phyloP scores from a whole-genome alignment of 768 basidiomycete genomes.

The Udeniomyces megalosporus region DNA sequence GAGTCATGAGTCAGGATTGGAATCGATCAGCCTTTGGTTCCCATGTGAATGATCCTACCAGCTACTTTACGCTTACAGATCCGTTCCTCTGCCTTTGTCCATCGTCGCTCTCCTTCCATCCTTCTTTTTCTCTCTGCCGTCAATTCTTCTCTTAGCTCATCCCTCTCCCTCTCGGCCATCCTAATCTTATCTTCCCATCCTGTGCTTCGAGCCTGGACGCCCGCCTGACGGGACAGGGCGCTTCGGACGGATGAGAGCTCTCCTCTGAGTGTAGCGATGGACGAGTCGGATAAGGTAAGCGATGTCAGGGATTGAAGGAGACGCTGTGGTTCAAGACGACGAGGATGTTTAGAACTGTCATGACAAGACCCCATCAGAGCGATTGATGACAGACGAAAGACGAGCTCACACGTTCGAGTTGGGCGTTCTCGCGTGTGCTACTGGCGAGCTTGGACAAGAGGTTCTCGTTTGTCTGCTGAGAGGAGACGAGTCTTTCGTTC shows the following conservation, averaged over 20 bases:
- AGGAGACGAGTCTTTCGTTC: background rate
- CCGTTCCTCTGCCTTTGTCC: slow-evolving; percentile 22
- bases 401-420: slow-evolving; percentile 7
- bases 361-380: background rate
- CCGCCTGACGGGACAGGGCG: slow-evolving; percentile 20
- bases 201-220: slow-evolving; percentile 20
- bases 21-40: background rate
- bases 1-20: too few relatives aligned
- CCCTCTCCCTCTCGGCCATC: slow-evolving; percentile 22
- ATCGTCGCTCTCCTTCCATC: slow-evolving; percentile 22
- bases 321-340: slow-evolving; percentile 5
- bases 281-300: slow-evolving; percentile 27
- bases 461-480: slow-evolving; percentile 1
- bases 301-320: slow-evolving; percentile 27
- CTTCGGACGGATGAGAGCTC: slow-evolving; percentile 24
- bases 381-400: background rate
- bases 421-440: slow-evolving; percentile 4
- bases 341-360: too few relatives aligned
- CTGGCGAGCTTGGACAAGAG: slow-evolving; percentile 7
- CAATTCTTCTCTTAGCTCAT: slow-evolving; percentile 21
- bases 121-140: slow-evolving; percentile 20
- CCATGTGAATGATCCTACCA: too few relatives aligned
- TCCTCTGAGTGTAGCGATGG: slow-evolving; percentile 26
- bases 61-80: slow-evolving; percentile 24
- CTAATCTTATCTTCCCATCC: slow-evolving; percentile 22